Evolutionary conservation across 108 stramenopile species (phyloP).

Genomic region (Stephanodiscus minutulus): DNA sequence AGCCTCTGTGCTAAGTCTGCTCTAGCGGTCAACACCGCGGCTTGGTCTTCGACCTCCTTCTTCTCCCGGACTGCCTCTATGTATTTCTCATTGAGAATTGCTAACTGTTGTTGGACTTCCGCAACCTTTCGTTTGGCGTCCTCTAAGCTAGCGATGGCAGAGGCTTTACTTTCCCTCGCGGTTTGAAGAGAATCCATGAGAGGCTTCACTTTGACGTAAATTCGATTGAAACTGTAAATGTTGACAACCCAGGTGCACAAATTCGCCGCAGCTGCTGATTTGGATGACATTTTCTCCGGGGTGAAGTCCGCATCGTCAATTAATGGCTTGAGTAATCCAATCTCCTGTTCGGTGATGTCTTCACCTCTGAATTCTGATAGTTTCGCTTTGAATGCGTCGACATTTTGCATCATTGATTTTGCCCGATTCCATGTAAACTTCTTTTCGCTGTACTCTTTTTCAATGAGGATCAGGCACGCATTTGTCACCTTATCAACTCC

Average conservation of each 20-base stretch:
- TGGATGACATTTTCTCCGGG: conserved; percentile 81
- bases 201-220: conserved; percentile 92
- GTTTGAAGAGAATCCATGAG: conserved; percentile 85
- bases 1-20: conserved; percentile 83
- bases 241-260: conserved; percentile 89
- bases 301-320: conserved; percentile 64
- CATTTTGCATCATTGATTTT: conserved; percentile 91
- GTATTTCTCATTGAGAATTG: conserved; percentile 57
- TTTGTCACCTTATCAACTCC: conserved; percentile 84
- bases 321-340: conserved; percentile 58
- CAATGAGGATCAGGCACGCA: conserved; percentile 82
- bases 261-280: conserved; percentile 88
- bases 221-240: conserved; percentile 88
- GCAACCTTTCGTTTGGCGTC: conserved; percentile 70
- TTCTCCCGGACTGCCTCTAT: conserved; percentile 77
- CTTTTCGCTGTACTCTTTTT: conserved; percentile 82
- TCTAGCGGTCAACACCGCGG: conserved; percentile 64
- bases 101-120: conserved; percentile 54
- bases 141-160: conserved; percentile 70
- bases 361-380: conserved; percentile 76
- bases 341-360: conserved; percentile 74
- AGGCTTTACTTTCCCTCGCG: conserved; percentile 74
- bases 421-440: conserved; percentile 82
- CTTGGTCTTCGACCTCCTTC: conserved; percentile 82
- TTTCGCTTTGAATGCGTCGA: conserved; percentile 78